These are phyloP conservation scores for Aspergillus sp. DNA, from an alignment of 2,329 filamentous ascomycete genomes.

Conservation along the genomic window DNA sequence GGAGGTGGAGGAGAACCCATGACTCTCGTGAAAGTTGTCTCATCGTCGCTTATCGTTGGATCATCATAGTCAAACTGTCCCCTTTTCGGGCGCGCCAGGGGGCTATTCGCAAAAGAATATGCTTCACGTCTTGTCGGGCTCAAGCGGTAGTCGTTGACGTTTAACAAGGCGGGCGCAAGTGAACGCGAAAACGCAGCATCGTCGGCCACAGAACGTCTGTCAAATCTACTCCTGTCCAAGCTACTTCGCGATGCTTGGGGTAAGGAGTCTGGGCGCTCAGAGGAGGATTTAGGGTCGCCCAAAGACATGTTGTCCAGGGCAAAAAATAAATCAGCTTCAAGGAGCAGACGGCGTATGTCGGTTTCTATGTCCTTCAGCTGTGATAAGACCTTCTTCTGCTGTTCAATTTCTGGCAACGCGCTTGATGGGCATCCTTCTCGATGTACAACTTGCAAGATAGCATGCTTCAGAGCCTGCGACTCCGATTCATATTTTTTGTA, in stretches of 20 bases:
- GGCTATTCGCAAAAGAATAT: constrained; percentile 6
- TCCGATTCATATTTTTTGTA: constrained; percentile 35
- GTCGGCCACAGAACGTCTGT: neutral
- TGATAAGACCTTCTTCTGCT: constrained; percentile 38
- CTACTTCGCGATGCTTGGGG: neutral
- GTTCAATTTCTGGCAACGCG: constrained; percentile 38
- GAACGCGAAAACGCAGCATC: constrained; percentile 7
- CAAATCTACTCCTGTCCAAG: neutral
- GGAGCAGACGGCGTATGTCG: constrained; percentile 40
- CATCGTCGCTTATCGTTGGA: constrained; percentile 28
- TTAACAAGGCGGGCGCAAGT: neutral
- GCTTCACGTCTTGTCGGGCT: constrained; percentile 5
- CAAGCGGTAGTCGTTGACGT: constrained; percentile 9
- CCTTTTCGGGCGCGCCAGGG: constrained; percentile 7
- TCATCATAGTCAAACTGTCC: constrained; percentile 28
- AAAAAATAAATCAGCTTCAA: constrained; percentile 34
- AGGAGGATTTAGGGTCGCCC: neutral
- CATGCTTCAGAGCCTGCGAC: constrained; percentile 40
- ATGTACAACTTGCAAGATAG: constrained; percentile 41
- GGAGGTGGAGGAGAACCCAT: constrained; percentile 44
- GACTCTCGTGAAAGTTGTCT: constrained; percentile 42
- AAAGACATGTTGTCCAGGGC: constrained; percentile 3
- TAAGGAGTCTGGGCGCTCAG: neutral
- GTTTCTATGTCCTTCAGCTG: constrained; percentile 41
- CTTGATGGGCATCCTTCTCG: constrained; percentile 37